Base-by-base conservation (phyloP, 768 basidiomycete genomes). In the Amanita subjunquillea region DNA sequence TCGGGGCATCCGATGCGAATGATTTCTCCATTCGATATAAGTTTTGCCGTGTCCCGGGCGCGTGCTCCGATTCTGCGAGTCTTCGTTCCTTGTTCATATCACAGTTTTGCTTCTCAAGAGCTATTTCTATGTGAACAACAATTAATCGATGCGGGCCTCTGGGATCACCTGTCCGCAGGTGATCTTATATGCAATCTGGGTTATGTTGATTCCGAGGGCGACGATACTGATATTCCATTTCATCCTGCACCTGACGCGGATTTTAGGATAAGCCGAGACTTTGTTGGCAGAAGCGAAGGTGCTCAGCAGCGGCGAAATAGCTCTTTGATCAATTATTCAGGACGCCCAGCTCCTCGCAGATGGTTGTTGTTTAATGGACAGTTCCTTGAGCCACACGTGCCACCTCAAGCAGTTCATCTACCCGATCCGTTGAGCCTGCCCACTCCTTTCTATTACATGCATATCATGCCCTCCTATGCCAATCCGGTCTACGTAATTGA, bases 151-250 rank as follows among this genome's bases (percentile, higher is more conserved):
- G 73, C 78, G 1, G 85, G 79, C 0, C 73, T 91, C 4, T 90
- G 87, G 87, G 67, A 73, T 5, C 77, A 87, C 59, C 72, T 91
- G n/a, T 87, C 83, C 1, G 75, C 74, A 0, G 89, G 89, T 0
- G 89, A 91, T 58, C 66, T 90, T 36, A 74, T 91, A 20, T 88
- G 83, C 61, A 91, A 91, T 64, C 73, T 91, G 43, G 89, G 89
- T 5, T 89, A 81, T 59, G 72, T 91, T 13, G 85, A 85, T 1
- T 68, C 54, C 17, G 52, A 52, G 17, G 54, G 54, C 20, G 41
- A 42, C n/a, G 54, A 54, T 13, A 48, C 48, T 22, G 56, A 36
- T 32, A 32, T 27, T 22, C 22, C 50, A 10, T 52, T 51, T 23
- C 51, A 43, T 13, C 50, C 55, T 25, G 50, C 48, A 49, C 44